Conservation (phyloP, 352 stramenopile species). For the Phytophthora ohioensis region DNA sequence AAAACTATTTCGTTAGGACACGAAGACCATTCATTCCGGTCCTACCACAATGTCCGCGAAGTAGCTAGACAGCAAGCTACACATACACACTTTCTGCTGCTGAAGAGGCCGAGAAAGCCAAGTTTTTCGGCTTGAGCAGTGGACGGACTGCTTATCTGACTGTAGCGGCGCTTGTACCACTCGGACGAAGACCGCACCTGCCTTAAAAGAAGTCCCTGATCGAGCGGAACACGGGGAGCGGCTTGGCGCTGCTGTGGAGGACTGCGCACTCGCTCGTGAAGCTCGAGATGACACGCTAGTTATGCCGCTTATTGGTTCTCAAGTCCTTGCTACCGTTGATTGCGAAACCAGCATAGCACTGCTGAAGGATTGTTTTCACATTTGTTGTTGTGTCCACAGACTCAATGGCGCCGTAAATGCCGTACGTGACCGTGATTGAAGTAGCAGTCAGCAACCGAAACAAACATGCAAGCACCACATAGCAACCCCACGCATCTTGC, state of each 20-base stretch:
- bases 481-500: constrained; percentile 6
- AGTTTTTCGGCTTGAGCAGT: not conserved
- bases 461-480: constrained; percentile 9
- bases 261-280: constrained; percentile 30
- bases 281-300: constrained; percentile 38
- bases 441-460: constrained; percentile 3
- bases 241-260: constrained; percentile 19
- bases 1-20: no score
- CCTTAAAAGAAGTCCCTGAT: constrained; percentile 20
- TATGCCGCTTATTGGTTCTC: constrained; percentile 46
- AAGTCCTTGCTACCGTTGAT: constrained; percentile 66
- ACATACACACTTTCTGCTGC: not conserved
- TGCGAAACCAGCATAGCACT: constrained; percentile 71
- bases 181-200: constrained; percentile 21
- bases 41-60: no score
- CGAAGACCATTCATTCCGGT: no score
- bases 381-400: constrained; percentile 51
- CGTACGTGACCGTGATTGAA: constrained; percentile 49
- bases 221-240: constrained; percentile 25
- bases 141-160: constrained; percentile 3
- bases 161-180: constrained; percentile 28
- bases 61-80: no score
- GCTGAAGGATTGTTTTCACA: constrained; percentile 47
- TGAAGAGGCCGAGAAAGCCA: constrained; percentile 7
- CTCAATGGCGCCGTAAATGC: constrained; percentile 71